phyloP scores from a whole-genome alignment of 129 eudicot genomes.

The Escallonia herrerae region DNA sequence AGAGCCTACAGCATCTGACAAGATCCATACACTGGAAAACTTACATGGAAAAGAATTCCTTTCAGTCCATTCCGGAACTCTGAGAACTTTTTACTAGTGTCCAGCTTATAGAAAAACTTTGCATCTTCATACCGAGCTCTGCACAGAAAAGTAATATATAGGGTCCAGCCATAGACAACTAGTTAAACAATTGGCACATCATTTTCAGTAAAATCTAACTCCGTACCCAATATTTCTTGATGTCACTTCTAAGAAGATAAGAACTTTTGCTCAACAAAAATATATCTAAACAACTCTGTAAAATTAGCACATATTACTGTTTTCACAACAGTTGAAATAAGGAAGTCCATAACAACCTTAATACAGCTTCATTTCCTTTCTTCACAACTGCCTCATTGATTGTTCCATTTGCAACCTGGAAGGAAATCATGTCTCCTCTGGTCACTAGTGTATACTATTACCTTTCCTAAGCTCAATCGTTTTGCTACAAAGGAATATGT shows the following conservation, averaged over 20 bases:
- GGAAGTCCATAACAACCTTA: constrained; percentile 47
- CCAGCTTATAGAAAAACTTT: constrained; percentile 87
- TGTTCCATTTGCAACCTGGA: constrained; percentile 95
- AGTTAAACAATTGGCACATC: no score
- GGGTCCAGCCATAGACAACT: neutral
- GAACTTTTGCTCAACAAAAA: no score
- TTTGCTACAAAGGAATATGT: constrained; percentile 5
- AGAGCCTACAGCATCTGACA: no score
- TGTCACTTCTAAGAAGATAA: no score
- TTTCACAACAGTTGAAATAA: neutral
- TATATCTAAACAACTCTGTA: no score
- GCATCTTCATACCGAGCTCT: constrained; percentile 99
- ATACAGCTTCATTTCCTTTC: constrained; percentile 99
- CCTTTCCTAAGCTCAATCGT: no score
- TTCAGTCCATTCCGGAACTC: constrained; percentile 77
- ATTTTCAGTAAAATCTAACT: no score
- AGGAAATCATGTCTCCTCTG: neutral
- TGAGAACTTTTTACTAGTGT: constrained; percentile 73
- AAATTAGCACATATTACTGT: neutral
- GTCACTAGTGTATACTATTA: neutral
- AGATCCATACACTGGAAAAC: constrained; percentile 18
- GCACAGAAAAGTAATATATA: constrained; percentile 10
- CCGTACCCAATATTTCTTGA: no score
- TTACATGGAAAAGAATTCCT: constrained; percentile 95
- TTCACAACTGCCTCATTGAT: constrained; percentile 74